These are phyloP conservation scores for Bonia amplexicaulis DNA, from an alignment of 176 grass and related monocot species.

Conservation along the genomic window DNA sequence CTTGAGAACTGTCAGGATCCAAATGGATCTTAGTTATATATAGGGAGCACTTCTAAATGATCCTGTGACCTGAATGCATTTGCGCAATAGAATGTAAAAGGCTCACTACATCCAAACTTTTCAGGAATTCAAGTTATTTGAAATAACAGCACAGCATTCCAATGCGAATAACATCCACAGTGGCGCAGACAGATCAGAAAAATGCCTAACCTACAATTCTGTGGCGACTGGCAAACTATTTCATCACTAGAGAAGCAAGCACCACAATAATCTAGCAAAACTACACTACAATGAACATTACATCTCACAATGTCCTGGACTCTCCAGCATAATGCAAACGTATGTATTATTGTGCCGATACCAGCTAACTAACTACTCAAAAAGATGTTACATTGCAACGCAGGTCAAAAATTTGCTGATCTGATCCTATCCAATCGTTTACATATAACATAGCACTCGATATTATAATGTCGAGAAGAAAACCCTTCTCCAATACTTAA, in stretches of 20 bases:
- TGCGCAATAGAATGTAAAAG: background rate
- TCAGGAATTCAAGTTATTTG: background rate
- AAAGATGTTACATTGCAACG: constrained; percentile 19
- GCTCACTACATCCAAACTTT: background rate
- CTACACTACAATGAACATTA: constrained; percentile 29
- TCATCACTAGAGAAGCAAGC: background rate
- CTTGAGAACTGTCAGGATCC: background rate
- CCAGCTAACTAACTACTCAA: constrained; percentile 6
- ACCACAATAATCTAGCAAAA: background rate
- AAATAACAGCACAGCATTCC: background rate
- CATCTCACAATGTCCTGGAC: constrained; percentile 25
- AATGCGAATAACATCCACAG: background rate
- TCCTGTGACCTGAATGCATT: background rate
- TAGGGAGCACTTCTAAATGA: background rate
- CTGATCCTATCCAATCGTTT: constrained; percentile 1
- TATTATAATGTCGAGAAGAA: constrained; percentile 36
- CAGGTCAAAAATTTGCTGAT: constrained; percentile 38
- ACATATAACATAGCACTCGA: constrained; percentile 22
- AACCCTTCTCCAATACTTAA: constrained; percentile 44
- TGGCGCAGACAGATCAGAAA: background rate
- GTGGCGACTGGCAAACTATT: background rate
- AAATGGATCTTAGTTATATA: background rate
- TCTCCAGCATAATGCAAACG: constrained; percentile 29
- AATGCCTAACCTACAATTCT: background rate
- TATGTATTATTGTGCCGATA: constrained; percentile 33